Percentiles rank a stretch among this genome's conserved stretches.
Evolutionary conservation across 139 green algal species (phyloP).

Genomic region (Micractinium conductrix): DNA sequence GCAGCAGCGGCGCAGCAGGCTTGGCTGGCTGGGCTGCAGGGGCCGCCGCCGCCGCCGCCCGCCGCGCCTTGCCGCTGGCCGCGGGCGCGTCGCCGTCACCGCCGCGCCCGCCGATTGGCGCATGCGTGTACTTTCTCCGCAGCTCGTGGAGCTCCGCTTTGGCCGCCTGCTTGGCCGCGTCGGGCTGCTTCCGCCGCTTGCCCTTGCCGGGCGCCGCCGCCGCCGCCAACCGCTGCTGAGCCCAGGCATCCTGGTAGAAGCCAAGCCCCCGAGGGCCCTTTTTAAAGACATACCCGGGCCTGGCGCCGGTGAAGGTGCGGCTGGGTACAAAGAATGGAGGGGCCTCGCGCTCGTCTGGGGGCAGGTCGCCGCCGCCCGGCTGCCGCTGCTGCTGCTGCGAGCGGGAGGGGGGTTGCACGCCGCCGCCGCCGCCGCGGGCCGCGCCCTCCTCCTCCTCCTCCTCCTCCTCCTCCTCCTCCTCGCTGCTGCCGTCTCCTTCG

Average conservation of each 20-base stretch:
- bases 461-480: conserved; percentile 1
- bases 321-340: conserved; percentile 38
- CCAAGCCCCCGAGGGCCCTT: conserved; percentile 66
- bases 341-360: neutral
- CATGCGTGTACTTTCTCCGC: conserved; percentile 1
- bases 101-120: conserved; percentile 14
- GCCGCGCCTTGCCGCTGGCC: neutral
- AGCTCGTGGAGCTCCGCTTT: conserved; percentile 22
- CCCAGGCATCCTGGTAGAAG: conserved; percentile 66
- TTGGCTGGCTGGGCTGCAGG: neutral
- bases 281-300: conserved; percentile 67
- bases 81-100: conserved; percentile 4
- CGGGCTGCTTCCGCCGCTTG: conserved; percentile 2
- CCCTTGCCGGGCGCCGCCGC: neutral
- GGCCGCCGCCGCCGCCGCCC: neutral
- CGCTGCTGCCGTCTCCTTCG: neutral
- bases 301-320: conserved; percentile 55
- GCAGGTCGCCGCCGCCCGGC: neutral
- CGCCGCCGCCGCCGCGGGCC: neutral
- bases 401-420: neutral
- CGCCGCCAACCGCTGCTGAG: conserved; percentile 6
- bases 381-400: conserved; percentile 20
- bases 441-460: neutral
- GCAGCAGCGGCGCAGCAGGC: neutral
- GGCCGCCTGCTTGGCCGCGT: neutral